Evolutionary conservation across 176 grass and related monocot species (phyloP), one percentile per base, ranked within the genome.

Genomic region (Bolboschoenus planiculmis): DNA sequence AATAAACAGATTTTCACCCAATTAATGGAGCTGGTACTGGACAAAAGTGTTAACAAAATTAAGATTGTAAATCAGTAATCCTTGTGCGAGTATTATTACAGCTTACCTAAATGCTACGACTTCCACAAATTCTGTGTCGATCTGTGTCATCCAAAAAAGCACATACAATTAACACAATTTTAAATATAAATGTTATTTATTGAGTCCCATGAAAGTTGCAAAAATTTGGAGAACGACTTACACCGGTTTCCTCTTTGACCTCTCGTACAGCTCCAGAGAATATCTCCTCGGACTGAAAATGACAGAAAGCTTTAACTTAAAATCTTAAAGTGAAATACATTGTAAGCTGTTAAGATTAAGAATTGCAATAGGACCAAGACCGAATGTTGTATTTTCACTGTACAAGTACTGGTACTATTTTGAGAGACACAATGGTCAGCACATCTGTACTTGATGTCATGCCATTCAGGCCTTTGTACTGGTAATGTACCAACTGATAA

Each of bases 201-300:
- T 70, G 26, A 15, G 2, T 27, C 2, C 0, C 78, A 3, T 23
- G 56, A 34, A 21, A 82, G 15, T 18, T 9, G 79, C 2, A 82
- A 30, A 48, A 50, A 0, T 5, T 54, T 36, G 9, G 67, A 78
- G 15, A 42, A 6, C 59, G 81, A 71, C 89, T 83, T 91, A 99
- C 96, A 78, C 96, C 96, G 48, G 96, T 99, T 89, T 99, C 96
- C 83, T 98, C 96, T 79, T 94, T 84, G 2, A 99, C 96, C 80
- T 99, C 96, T 50, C 96, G 91, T 73, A 91, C 76, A 59, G 87
- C 92, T 83, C 96, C 96, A 14, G 96, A 79, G 1, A 87, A 99
- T 20, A 99, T 93, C 79, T 99, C 96, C 85, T 99, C 96, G 0
- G 88, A 90, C 96, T 99, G 65, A 26, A 46, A 81, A 55, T 48